Base-by-base conservation (phyloP, 495 filamentous ascomycete genomes). In the Talaromyces thailandensis region DNA sequence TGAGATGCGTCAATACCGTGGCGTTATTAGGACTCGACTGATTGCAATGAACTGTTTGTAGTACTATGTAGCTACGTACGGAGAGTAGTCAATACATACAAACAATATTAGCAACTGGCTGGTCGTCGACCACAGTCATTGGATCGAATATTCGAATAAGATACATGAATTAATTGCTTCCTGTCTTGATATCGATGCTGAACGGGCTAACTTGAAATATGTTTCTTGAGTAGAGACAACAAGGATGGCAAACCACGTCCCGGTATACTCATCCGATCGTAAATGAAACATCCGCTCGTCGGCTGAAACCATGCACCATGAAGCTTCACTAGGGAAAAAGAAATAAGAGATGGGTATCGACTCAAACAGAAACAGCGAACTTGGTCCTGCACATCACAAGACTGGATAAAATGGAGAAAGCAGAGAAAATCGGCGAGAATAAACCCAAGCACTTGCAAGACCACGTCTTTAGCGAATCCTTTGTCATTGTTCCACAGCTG, bases 341-440 rank as follows among this genome's bases (percentile, higher is more conserved):
- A 31, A 35, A 61, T 51, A 61, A 61, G 50, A 52, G 18, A 61
- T 51, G 59, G 59, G 59, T 61, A 61, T 61, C 59, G 16, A 61
- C 59, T 24, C 40, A 43, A 43, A 29, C 35, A 60, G 23, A 11
- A 29, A 35, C 26, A 60, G 40, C 57, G 21, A n/a, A 43, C 21
- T n/a, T n/a, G 24, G 2, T 8, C 9, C 50, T 23, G 50, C 25
- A 24, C 25, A 14, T 31, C 52, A 56, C 6, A 48, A 48, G 43
- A 48, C 16, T 18, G 18, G 51, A 55, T 55, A 40, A 16, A 40
- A 16, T 40, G 35, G 45, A 50, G 11, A 11, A n/a, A 28, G n/a
- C 23, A 55, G 51, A 55, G 51, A 55, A 24, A 12, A 55, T 26
- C 51, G 8, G 14, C 21, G 12, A 51, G 23, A 55, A 55, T 25